A percentile compares a stretch with the other conserved stretches of the same genome.
Evolutionary conservation across 2,329 filamentous ascomycete genomes (phyloP).

Genomic region (Ophiostoma ulmi): DNA sequence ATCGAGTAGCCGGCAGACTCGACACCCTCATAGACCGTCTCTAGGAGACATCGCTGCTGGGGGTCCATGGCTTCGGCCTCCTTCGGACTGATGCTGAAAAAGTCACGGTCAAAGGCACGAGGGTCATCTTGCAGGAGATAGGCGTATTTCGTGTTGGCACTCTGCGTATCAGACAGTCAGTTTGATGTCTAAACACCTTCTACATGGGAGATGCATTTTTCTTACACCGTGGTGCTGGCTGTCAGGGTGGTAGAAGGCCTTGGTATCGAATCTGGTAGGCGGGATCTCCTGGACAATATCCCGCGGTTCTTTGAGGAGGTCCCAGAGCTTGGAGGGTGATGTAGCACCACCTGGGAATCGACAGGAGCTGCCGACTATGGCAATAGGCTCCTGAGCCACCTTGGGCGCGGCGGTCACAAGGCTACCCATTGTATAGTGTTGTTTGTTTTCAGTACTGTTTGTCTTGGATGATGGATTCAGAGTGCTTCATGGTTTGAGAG

Average conservation of each 20-base stretch:
- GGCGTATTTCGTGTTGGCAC: background rate
- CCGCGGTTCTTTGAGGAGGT: background rate
- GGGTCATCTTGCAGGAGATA: background rate
- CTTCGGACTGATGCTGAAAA: background rate
- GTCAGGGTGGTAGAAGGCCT: background rate
- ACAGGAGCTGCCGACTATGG: background rate
- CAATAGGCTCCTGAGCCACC: background rate
- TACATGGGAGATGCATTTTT: background rate
- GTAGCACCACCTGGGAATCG: background rate
- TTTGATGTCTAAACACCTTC: background rate
- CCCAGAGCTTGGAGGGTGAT: background rate
- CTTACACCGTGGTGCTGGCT: background rate
- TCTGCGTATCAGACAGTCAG: background rate
- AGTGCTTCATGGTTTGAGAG: background rate
- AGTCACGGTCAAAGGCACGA: background rate
- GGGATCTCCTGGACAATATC: background rate
- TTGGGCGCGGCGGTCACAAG: background rate
- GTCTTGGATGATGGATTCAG: background rate
- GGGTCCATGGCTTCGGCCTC: background rate
- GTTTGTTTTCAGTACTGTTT: background rate
- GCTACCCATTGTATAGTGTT: background rate
- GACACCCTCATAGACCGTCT: background rate
- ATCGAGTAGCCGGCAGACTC: background rate
- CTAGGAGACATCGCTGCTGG: background rate
- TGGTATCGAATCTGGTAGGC: background rate